Conservation (phyloP, 2,329 filamentous ascomycete species). For the Beauveria scarabaeidicola region DNA sequence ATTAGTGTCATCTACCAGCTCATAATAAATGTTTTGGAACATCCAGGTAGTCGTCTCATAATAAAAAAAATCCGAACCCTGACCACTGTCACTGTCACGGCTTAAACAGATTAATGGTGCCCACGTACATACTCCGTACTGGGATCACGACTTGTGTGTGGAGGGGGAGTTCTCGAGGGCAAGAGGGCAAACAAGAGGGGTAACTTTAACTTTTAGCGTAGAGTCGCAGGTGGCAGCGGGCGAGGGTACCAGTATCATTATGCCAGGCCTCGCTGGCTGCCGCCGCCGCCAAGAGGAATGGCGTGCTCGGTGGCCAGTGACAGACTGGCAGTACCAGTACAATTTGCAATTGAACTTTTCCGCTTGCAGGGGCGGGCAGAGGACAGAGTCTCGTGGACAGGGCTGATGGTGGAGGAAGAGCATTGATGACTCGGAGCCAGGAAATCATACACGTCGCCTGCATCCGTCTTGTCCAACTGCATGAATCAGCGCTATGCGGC, state of each 20-base stretch:
- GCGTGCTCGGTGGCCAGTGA: conserved; percentile 3
- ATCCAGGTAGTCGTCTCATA: no score
- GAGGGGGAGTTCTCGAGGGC: not conserved
- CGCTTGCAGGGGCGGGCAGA: not conserved
- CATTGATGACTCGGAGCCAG: not conserved
- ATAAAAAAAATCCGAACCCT: no score
- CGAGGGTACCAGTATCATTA: no score
- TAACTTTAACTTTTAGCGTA: not conserved
- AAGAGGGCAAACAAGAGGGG: not conserved
- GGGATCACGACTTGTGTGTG: not conserved
- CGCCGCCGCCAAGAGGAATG: conserved; percentile 3
- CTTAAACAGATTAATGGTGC: no score
- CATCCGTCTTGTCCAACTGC: not conserved
- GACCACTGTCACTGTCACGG: no score
- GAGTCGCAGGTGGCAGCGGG: not conserved
- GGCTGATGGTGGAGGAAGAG: not conserved
- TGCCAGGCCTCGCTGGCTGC: not conserved
- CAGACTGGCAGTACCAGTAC: no score
- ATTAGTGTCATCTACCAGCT: not conserved
- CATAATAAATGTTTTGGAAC: no score
- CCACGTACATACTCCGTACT: not conserved
- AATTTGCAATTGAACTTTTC: not conserved
- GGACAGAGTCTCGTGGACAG: not conserved
- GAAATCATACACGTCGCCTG: conserved; percentile 9
- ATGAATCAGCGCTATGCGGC: not conserved